Conservation (phyloP, 1,284 basidiomycete genomes). For the Irpex rosettiformis region DNA sequence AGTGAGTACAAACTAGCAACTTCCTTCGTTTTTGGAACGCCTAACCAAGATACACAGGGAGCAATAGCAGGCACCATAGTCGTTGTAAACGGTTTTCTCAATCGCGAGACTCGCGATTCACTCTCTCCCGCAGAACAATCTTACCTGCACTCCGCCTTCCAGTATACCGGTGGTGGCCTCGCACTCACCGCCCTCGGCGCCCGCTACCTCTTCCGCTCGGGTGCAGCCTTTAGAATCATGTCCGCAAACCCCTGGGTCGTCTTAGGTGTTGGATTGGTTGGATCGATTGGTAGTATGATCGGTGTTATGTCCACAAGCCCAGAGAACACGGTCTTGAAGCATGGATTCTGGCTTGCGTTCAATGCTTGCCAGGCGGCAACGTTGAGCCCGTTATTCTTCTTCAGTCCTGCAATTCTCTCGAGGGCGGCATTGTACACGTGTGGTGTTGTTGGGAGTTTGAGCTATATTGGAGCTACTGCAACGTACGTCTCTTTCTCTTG, state of each 20-base stretch:
- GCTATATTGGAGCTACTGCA: conserved; percentile 88
- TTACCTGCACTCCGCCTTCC: conserved; percentile 82
- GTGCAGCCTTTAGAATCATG: conserved; percentile 79
- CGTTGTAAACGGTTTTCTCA: conserved; percentile 62
- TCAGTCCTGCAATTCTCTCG: conserved; percentile 83
- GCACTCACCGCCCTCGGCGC: conserved; percentile 77
- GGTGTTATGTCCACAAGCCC: conserved; percentile 74
- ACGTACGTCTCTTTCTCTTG: conserved; percentile 40
- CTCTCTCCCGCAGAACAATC: conserved; percentile 59
- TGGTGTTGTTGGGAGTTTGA: conserved; percentile 80
- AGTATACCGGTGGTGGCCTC: conserved; percentile 82
- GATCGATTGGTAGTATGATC: conserved; percentile 77
- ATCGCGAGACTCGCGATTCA: conserved; percentile 73
- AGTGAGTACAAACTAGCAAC: conserved; percentile 29
- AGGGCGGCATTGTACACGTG: conserved; percentile 88
- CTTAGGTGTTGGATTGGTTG: conserved; percentile 78
- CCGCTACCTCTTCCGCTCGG: conserved; percentile 73
- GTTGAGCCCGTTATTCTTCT: conserved; percentile 81
- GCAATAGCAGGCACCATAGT: conserved; percentile 69
- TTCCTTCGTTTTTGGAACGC: not conserved
- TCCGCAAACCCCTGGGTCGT: conserved; percentile 86
- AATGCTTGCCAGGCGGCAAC: conserved; percentile 86
- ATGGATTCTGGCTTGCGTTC: conserved; percentile 79
- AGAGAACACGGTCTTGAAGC: conserved; percentile 69
- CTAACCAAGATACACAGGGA: conserved; percentile 36